Conservation (phyloP, 371 early-diverging fungal genomes). For the Mucor piriformis region DNA sequence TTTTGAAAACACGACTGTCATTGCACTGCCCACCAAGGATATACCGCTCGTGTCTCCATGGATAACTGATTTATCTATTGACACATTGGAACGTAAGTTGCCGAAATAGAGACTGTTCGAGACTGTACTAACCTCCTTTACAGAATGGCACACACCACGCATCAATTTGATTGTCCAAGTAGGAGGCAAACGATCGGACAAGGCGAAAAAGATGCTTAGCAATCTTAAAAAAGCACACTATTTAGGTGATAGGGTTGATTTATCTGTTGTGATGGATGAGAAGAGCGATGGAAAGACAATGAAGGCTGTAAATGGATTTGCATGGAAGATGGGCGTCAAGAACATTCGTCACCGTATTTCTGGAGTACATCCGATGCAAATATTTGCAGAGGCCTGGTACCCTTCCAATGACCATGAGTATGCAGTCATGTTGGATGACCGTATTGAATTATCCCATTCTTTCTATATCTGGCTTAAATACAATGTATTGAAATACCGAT, state of each 20-base stretch:
- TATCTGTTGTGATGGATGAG: conserved; percentile 62
- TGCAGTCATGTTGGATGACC: conserved; percentile 59
- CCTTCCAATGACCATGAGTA: conserved; percentile 61
- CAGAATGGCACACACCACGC: conserved; percentile 9
- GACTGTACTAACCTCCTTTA: conserved; percentile 18
- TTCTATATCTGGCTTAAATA: conserved; percentile 66
- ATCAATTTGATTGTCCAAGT: conserved; percentile 1
- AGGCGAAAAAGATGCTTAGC: not conserved
- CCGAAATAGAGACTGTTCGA: conserved; percentile 33
- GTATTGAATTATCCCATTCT: conserved; percentile 58
- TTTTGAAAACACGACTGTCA: conserved; percentile 7
- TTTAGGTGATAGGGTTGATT: conserved; percentile 55
- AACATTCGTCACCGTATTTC: conserved; percentile 60
- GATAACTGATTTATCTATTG: conserved; percentile 54
- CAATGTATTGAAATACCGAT: conserved; percentile 58
- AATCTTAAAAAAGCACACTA: conserved; percentile 49
- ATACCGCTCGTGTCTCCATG: conserved; percentile 25
- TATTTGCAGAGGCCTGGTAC: conserved; percentile 68
- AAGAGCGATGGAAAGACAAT: conserved; percentile 54
- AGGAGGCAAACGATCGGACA: not conserved
- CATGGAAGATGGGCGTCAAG: conserved; percentile 57
- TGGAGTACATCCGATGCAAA: conserved; percentile 52
- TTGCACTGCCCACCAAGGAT: conserved; percentile 2
- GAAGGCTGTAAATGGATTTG: conserved; percentile 47
- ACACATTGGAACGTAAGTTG: conserved; percentile 51